Percentiles rank a stretch among this genome's conserved stretches.
Conservation (phyloP, 495 filamentous ascomycete species). For the Staphylotrichum tortipilum region DNA sequence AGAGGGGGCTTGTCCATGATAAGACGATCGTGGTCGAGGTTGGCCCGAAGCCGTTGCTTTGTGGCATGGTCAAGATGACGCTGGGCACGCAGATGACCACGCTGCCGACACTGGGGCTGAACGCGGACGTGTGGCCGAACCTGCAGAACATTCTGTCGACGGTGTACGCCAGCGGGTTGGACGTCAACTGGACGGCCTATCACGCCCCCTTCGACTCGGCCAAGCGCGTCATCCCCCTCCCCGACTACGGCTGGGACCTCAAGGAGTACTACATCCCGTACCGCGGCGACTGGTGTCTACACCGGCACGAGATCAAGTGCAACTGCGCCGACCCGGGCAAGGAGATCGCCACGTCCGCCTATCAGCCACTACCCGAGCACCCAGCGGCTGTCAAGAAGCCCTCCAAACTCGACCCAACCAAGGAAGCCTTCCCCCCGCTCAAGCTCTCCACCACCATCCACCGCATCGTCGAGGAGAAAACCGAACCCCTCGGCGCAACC, state of each 20-base stretch:
- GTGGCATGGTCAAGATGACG: constrained; percentile 54
- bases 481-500: background rate
- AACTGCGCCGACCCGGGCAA: background rate
- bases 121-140: constrained; percentile 49
- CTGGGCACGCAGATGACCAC: constrained; percentile 44
- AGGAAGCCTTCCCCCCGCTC: background rate
- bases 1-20: constrained; percentile 34
- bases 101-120: constrained; percentile 40
- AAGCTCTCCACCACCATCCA: background rate
- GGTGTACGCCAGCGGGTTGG: constrained; percentile 52
- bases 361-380: background rate
- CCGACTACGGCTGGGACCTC: constrained; percentile 61
- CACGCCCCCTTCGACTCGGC: constrained; percentile 54
- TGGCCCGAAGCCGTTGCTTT: constrained; percentile 57
- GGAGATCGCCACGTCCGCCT: background rate
- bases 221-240: constrained; percentile 53
- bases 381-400: background rate
- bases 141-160: constrained; percentile 46
- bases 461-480: background rate
- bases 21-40: constrained; percentile 52
- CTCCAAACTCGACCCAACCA: background rate
- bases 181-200: constrained; percentile 64
- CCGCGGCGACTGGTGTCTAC: constrained; percentile 20
- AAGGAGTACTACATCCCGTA: constrained; percentile 79
- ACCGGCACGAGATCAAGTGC: background rate